phyloP scores from a whole-genome alignment of 225 moss, liverwort and hornwort genomes.

The Climacium dendroides region DNA sequence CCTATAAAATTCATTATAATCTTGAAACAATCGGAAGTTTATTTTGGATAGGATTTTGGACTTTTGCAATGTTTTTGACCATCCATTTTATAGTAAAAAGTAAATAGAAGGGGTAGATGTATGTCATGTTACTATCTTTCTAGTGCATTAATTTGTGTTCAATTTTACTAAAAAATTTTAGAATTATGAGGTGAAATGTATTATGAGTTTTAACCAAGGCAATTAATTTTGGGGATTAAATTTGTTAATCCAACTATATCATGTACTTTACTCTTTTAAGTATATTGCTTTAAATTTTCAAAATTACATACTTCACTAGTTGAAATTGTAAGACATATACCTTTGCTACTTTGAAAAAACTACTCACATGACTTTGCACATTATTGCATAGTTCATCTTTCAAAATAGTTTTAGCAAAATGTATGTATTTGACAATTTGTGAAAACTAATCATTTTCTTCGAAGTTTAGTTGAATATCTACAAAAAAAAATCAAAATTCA shows the following conservation, averaged over 20 bases:
- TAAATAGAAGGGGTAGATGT: neutral
- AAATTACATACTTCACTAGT: rapidly evolving
- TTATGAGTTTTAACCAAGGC: neutral
- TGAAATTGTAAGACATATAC: too few relatives aligned
- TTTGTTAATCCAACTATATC: neutral
- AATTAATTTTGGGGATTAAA: rapidly evolving
- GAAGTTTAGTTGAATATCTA: neutral
- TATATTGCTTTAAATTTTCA: neutral
- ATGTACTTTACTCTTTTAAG: neutral
- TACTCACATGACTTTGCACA: neutral
- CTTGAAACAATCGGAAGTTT: rapidly evolving
- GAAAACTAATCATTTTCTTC: neutral
- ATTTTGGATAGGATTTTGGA: too few relatives aligned
- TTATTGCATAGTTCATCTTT: neutral
- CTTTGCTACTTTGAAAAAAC: neutral
- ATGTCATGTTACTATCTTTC: neutral
- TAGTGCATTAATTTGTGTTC: neutral
- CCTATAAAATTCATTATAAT: neutral
- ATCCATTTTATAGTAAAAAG: neutral
- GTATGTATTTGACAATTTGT: neutral
- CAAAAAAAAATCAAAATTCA: neutral
- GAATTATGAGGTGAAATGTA: neutral
- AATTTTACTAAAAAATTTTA: neutral
- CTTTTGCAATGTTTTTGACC: neutral
- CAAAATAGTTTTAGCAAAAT: neutral